Conservation (phyloP, 1,284 basidiomycete species). For the Marasmius tenuissimus region DNA sequence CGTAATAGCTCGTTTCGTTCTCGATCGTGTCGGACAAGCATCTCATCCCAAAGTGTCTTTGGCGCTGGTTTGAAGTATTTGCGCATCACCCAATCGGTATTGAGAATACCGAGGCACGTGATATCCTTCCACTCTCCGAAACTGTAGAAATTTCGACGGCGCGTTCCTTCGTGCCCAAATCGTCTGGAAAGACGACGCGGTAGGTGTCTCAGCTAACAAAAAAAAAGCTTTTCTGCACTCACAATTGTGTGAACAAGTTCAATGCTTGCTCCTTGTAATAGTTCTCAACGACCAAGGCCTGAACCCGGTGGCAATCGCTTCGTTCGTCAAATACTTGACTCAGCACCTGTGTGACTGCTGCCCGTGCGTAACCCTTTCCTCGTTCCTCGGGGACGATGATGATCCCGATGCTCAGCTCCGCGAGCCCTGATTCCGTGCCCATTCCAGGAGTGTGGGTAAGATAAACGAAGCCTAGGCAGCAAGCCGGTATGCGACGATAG, state of each 20-base stretch:
- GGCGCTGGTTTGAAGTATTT: constrained; percentile 25
- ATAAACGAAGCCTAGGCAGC: constrained; percentile 38
- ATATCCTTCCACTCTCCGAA: constrained; percentile 58
- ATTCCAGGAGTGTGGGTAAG: constrained; percentile 28
- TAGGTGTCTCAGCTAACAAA: background rate
- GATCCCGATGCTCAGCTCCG: constrained; percentile 54
- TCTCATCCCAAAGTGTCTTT: constrained; percentile 59
- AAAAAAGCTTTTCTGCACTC: constrained; percentile 15
- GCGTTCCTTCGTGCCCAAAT: constrained; percentile 60
- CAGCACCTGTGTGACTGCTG: constrained; percentile 43
- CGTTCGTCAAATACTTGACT: constrained; percentile 47
- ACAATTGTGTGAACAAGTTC: constrained; percentile 43
- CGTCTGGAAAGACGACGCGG: constrained; percentile 31
- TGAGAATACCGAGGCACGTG: constrained; percentile 57
- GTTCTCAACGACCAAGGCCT: constrained; percentile 45
- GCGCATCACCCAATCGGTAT: constrained; percentile 58
- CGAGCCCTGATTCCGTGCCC: constrained; percentile 24
- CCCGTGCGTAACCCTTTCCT: constrained; percentile 41
- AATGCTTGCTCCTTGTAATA: constrained; percentile 38
- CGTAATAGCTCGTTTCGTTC: constrained; percentile 57
- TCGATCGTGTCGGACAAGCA: constrained; percentile 55
- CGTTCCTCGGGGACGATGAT: constrained; percentile 37
- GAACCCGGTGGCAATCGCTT: constrained; percentile 51
- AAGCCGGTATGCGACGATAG: background rate
- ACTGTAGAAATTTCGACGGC: constrained; percentile 49